phyloP scores from a whole-genome alignment of 495 filamentous ascomycete species.

The Astrothelium subdiscretum region DNA sequence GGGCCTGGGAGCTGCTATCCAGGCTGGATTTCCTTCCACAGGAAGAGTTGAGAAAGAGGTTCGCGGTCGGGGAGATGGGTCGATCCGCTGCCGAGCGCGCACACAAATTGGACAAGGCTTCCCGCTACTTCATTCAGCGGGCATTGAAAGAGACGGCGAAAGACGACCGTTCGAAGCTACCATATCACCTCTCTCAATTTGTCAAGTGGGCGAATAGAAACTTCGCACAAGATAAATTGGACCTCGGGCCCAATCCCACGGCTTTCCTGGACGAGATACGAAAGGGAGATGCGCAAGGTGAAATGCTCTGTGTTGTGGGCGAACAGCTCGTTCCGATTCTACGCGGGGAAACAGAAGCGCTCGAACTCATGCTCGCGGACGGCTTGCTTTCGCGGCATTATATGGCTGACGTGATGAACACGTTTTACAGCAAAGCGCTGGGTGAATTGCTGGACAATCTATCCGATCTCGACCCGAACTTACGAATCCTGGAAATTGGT shows the following conservation, averaged over 20 bases:
- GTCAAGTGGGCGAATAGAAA: neutral
- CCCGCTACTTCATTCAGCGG: neutral
- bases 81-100: neutral
- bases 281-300: neutral
- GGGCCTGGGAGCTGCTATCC: neutral
- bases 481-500: constrained; percentile 17
- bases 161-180: neutral
- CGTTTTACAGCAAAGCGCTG: constrained; percentile 7
- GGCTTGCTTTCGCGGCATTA: constrained; percentile 4
- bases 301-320: neutral
- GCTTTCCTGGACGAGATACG: neutral
- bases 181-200: neutral
- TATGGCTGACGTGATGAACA: neutral
- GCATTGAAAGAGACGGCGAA: neutral
- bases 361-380: constrained; percentile 5
- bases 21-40: neutral
- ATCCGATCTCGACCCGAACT: neutral
- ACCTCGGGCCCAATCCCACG: neutral
- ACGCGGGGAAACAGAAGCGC: neutral
- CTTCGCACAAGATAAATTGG: neutral
- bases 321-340: neutral
- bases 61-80: neutral
- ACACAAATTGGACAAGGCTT: neutral
- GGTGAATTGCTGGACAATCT: constrained; percentile 8
- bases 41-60: neutral